These are phyloP conservation scores for Borealophlyctis nickersoniae DNA, from an alignment of 192 early-diverging fungal species.

Conservation along the genomic window DNA sequence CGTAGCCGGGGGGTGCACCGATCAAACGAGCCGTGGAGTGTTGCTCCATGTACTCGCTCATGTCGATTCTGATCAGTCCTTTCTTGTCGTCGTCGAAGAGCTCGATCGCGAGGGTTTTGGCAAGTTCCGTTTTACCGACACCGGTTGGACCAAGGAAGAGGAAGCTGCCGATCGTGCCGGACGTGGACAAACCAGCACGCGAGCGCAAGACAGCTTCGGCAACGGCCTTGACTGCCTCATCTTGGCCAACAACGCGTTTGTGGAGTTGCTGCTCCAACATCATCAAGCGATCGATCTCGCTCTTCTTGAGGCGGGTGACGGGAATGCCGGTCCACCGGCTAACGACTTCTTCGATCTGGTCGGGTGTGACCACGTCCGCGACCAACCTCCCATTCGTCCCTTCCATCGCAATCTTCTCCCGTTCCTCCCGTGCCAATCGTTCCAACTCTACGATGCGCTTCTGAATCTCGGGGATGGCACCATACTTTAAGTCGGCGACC, in stretches of 20 bases:
- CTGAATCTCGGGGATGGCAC: constrained; percentile 87
- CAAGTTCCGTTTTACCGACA: constrained; percentile 80
- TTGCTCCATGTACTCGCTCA: constrained; percentile 96
- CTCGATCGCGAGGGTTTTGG: constrained; percentile 63
- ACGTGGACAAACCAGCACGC: constrained; percentile 82
- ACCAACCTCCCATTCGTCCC: constrained; percentile 56
- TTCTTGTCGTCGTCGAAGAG: constrained; percentile 98
- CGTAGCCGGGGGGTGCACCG: constrained; percentile 93
- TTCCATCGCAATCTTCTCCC: constrained; percentile 49
- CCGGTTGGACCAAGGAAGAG: constrained; percentile 97
- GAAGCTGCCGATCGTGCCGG: constrained; percentile 82
- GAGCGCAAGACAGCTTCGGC: constrained; percentile 86
- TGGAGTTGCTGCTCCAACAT: constrained; percentile 71
- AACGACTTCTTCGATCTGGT: constrained; percentile 93
- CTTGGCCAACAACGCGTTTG: constrained; percentile 89
- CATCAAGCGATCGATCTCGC: constrained; percentile 82
- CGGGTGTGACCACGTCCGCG: constrained; percentile 81
- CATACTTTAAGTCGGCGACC: constrained; percentile 92
- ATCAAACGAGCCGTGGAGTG: constrained; percentile 88
- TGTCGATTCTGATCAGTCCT: constrained; percentile 93
- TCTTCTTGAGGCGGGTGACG: constrained; percentile 79
- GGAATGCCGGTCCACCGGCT: constrained; percentile 97
- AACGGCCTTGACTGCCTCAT: constrained; percentile 85
- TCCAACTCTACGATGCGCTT: constrained; percentile 72
- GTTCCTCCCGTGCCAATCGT: constrained; percentile 60